Conservation (phyloP, 805 yeast species). For the Candida silvicultrix region DNA sequence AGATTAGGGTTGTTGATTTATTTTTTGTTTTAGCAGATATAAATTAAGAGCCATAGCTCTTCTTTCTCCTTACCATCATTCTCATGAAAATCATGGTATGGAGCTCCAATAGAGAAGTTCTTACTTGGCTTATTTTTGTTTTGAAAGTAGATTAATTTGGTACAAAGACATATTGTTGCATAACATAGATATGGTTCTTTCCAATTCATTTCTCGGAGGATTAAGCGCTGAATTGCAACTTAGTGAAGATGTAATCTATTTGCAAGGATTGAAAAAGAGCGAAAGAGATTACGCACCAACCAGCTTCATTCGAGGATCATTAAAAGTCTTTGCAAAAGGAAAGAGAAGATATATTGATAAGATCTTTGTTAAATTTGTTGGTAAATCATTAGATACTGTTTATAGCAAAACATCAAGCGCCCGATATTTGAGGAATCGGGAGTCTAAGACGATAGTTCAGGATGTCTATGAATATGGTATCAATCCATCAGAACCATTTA, state of each 20-base stretch:
- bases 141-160: too few relatives aligned
- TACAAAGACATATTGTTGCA: neutral
- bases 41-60: too few relatives aligned
- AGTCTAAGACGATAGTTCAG: slow-evolving; percentile 3
- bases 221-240: slow-evolving; percentile 5
- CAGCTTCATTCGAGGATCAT: slow-evolving; percentile 8
- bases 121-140: too few relatives aligned
- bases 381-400: slow-evolving; percentile 7
- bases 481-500: slow-evolving; percentile 1
- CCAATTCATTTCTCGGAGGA: slow-evolving; percentile 1
- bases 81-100: too few relatives aligned
- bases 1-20: too few relatives aligned
- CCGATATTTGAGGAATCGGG: slow-evolving; percentile 2
- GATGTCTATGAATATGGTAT: slow-evolving; percentile 10
- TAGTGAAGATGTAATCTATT: slow-evolving; percentile 8
- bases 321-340: slow-evolving; percentile 7
- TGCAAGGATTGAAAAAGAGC: slow-evolving; percentile 13
- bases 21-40: too few relatives aligned
- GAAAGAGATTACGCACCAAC: slow-evolving; percentile 11
- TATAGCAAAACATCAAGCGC: neutral
- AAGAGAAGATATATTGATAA: slow-evolving; percentile 4
- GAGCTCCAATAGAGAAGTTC: too few relatives aligned
- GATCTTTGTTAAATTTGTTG: slow-evolving; percentile 11
- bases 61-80: too few relatives aligned
- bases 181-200: neutral